Evolutionary conservation across 257 asterid genomes (phyloP).

Genomic region (Solanum neorickii): DNA sequence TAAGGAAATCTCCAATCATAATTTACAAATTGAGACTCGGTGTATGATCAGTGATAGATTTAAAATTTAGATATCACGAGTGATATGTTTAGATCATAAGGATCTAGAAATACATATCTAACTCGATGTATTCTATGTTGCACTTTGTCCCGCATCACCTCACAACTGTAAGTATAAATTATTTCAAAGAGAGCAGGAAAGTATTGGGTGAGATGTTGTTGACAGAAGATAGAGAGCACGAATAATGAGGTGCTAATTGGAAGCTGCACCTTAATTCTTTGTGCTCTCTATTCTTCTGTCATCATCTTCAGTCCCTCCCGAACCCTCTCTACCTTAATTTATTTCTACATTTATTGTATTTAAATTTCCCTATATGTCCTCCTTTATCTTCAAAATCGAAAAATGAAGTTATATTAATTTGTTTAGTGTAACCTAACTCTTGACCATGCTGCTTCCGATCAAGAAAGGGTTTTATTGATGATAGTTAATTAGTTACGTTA

Average conservation of each 20-base stretch:
- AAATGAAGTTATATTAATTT: background rate
- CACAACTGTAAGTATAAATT: background rate
- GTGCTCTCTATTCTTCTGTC: conserved; percentile 87
- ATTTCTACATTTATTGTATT: background rate
- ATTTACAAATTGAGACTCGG: background rate
- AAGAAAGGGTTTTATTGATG: background rate
- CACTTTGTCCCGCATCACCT: background rate
- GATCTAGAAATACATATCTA: background rate
- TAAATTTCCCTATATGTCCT: background rate
- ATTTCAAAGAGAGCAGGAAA: background rate
- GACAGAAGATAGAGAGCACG: conserved; percentile 47
- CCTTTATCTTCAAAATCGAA: background rate
- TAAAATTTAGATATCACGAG: background rate
- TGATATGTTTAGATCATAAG: background rate
- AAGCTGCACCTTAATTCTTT: conserved; percentile 38
- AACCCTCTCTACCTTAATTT: background rate
- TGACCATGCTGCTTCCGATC: background rate
- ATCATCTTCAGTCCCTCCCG: conserved; percentile 25
- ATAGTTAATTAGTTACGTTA: too few relatives aligned
- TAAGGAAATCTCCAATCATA: background rate
- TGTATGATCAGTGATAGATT: background rate
- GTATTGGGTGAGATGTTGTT: conserved; percentile 21
- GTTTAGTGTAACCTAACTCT: background rate
- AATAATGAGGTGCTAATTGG: conserved; percentile 15
- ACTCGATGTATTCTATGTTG: background rate